A percentile compares a stretch with the other conserved stretches of the same genome.
Evolutionary conservation across 1,139 yeast species (phyloP).

Genomic region (Groenewaldozyma auringiensis): DNA sequence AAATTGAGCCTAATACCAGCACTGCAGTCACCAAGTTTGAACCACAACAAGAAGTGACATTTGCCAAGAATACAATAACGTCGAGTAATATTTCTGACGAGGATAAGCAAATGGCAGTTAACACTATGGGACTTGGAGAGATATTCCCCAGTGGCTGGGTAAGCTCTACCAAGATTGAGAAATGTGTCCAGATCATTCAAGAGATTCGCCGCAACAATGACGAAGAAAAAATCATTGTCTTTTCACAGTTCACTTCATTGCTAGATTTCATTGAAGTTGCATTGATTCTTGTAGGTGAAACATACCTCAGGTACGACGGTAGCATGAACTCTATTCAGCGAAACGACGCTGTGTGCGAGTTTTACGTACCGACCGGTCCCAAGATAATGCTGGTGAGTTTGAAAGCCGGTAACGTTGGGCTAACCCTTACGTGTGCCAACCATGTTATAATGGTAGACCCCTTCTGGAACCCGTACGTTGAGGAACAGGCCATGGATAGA

Average conservation of each 20-base stretch:
- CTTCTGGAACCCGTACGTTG: slow-evolving; percentile 95
- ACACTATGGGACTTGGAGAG: slow-evolving; percentile 19
- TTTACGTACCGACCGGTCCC: slow-evolving; percentile 48
- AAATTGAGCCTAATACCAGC: slow-evolving; percentile 2
- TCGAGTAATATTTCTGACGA: slow-evolving; percentile 7
- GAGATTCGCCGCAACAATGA: slow-evolving; percentile 39
- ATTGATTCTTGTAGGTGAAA: slow-evolving; percentile 41
- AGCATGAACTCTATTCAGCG: slow-evolving; percentile 63
- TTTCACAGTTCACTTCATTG: slow-evolving; percentile 77
- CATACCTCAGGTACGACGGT: slow-evolving; percentile 69
- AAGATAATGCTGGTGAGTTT: slow-evolving; percentile 64
- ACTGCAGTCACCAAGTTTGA: background rate
- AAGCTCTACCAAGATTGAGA: slow-evolving; percentile 40
- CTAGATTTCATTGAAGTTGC: slow-evolving; percentile 63
- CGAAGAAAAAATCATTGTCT: slow-evolving; percentile 62
- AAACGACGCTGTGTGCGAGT: slow-evolving; percentile 52
- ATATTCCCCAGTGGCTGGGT: slow-evolving; percentile 31
- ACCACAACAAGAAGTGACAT: background rate
- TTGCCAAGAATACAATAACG: background rate
- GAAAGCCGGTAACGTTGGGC: slow-evolving; percentile 89
- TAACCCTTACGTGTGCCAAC: slow-evolving; percentile 86
- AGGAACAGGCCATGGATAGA: slow-evolving; percentile 93
- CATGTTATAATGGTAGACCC: slow-evolving; percentile 89
- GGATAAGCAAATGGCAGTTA: slow-evolving; percentile 16
- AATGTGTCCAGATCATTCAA: slow-evolving; percentile 41